Base-by-base conservation (phyloP, 768 basidiomycete genomes). In the Suillus lakei region DNA sequence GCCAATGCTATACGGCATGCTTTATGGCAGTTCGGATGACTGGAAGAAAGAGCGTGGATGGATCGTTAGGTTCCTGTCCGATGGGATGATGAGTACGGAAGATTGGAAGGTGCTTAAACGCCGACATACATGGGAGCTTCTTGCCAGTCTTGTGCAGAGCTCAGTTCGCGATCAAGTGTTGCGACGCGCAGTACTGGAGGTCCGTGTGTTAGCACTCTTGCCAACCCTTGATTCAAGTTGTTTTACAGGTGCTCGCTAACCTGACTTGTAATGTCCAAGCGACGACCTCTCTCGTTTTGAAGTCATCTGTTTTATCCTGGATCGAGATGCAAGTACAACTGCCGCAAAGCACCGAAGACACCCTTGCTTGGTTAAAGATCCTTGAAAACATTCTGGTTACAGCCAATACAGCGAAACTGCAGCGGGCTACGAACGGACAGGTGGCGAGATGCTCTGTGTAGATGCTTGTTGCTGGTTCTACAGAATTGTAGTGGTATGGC, bases 11-110 rank as follows among this genome's bases (percentile, higher is more conserved):
- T 98, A 93, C 72, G 82, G 82, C 13, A 90, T 97, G 88, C 81
- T 98, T 4, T 98, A 95, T 74, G 93, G 91, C 69, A 84, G 83
- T 26, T 79, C 82, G 4, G 90, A 92, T 46, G 89, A 90, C 16
- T 95, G 93, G 91, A 91, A 88, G 78, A 91, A 88, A 76, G 95
- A 97, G 71, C 83, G 94, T n/a, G 83, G 83, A 2, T 98, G 96
- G 96, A 96, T 97, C 34, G 78, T 97, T 39, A 83, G 86, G 46
- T 93, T 95, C 76, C 77, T 98, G 44, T 83, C 90, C 0, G 94
- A 97, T 66, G 93, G 93, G 0, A 89, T 94, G 86, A 82, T 83
- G 67, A 84, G 88, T 56, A 81, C 83, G 0, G 84, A 87, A 48
- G 96, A 98, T 71, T 98, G 96, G 95, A 83, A 82, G 38, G 84